phyloP scores from a whole-genome alignment of 345 rosid species.

The Clausena lansium region DNA sequence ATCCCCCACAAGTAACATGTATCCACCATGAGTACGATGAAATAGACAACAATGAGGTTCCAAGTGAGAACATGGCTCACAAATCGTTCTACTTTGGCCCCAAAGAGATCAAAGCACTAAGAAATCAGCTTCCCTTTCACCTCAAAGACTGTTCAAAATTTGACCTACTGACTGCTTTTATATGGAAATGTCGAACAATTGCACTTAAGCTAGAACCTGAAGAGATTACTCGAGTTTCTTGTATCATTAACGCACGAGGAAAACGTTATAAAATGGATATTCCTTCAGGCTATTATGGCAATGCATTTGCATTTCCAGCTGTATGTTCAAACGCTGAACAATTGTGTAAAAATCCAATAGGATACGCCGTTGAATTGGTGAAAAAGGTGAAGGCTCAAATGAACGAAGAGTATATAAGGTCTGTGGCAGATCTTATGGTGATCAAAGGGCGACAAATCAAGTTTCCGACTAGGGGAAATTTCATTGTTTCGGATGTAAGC shows the following conservation, averaged over 20 bases:
- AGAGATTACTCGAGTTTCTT: conserved; percentile 10
- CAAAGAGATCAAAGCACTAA: background rate
- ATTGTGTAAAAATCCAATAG: background rate
- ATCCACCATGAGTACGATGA: conserved; percentile 1
- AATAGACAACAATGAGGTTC: background rate
- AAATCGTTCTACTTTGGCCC: conserved; percentile 11
- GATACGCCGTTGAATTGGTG: conserved; percentile 19
- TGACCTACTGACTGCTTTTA: conserved; percentile 11
- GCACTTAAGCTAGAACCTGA: conserved; percentile 18
- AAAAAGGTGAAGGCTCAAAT: conserved; percentile 13
- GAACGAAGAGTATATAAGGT: conserved; percentile 14
- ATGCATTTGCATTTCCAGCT: conserved; percentile 15
- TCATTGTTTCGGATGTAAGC: background rate
- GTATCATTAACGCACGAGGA: conserved; percentile 1
- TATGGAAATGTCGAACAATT: conserved; percentile 22
- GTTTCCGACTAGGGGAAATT: background rate
- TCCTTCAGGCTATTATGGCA: conserved; percentile 29
- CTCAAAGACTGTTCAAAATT: conserved; percentile 13
- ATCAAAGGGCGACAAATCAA: conserved; percentile 17
- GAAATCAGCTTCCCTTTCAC: conserved; percentile 5
- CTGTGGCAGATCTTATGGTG: conserved; percentile 16
- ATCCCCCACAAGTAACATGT: conserved; percentile 7
- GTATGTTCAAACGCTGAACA: conserved; percentile 8
- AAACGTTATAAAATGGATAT: conserved; percentile 1
- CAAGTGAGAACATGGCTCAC: background rate